Percentiles rank a stretch among this genome's conserved stretches.
These are phyloP conservation scores for Elsinoe arachidis DNA, from an alignment of 2,329 filamentous ascomycete genomes.

Conservation along the genomic window DNA sequence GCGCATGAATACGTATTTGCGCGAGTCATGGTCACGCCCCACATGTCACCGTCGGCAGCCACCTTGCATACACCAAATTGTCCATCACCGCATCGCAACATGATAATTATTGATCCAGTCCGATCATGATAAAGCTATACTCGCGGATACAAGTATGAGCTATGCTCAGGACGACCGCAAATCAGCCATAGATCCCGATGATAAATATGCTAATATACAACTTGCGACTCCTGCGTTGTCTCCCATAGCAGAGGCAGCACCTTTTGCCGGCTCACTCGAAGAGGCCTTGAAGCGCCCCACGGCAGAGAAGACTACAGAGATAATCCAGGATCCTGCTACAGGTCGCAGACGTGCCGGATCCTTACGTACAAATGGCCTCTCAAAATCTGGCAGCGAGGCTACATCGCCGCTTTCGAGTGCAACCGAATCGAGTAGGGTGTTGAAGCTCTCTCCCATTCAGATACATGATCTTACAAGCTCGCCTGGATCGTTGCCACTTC, in stretches of 20 bases:
- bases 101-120: not conserved
- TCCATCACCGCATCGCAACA: not conserved
- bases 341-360: not conserved
- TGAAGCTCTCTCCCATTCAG: conserved; percentile 47
- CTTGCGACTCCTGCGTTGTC: conserved; percentile 24
- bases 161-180: not conserved
- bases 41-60: conserved; percentile 11
- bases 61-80: conserved; percentile 1
- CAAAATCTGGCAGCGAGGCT: not conserved
- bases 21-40: conserved; percentile 6
- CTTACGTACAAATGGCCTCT: not conserved
- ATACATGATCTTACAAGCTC: conserved; percentile 48
- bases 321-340: not conserved
- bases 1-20: not conserved
- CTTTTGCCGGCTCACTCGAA: not conserved
- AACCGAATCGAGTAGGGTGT: conserved; percentile 28
- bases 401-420: not conserved
- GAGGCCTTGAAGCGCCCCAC: not conserved
- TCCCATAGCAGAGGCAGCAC: conserved; percentile 23
- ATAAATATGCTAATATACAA: conserved; percentile 15
- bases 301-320: not conserved
- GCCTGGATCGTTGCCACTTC: conserved; percentile 46
- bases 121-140: not conserved
- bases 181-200: not conserved
- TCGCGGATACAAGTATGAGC: conserved; percentile 2